These are phyloP conservation scores for Alternaria sp. DNA, from an alignment of 2,329 filamentous ascomycete species.

Conservation along the genomic window DNA sequence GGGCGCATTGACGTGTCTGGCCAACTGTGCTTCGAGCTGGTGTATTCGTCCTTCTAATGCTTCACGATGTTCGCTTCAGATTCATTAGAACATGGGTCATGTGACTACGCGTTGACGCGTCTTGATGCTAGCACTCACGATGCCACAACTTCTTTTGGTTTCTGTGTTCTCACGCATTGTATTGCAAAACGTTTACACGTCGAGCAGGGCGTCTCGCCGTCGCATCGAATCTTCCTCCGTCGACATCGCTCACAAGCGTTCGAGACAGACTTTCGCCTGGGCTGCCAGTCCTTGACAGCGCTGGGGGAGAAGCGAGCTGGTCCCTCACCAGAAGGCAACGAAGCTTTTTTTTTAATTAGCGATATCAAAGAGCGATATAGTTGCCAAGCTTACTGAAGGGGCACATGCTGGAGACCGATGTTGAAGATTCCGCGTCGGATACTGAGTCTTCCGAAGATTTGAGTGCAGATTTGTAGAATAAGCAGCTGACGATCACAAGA, in stretches of 20 bases:
- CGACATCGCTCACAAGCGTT: constrained; percentile 50
- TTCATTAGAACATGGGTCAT: constrained; percentile 30
- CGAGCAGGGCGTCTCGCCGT: constrained; percentile 48
- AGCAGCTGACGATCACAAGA: constrained; percentile 31
- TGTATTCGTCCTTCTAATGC: constrained; percentile 50
- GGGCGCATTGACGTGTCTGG: constrained; percentile 45
- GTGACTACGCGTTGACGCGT: constrained; percentile 28
- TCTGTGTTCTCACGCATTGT: constrained; percentile 48
- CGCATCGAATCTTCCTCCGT: constrained; percentile 48
- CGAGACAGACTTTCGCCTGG: constrained; percentile 47
- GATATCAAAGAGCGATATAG: constrained; percentile 3
- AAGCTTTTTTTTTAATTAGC: constrained; percentile 31
- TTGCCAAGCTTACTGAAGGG: constrained; percentile 43
- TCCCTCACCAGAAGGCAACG: constrained; percentile 42
- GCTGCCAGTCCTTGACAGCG: constrained; percentile 47
- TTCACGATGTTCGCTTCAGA: constrained; percentile 45
- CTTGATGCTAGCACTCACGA: constrained; percentile 36
- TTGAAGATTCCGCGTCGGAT: constrained; percentile 43
- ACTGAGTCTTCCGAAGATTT: constrained; percentile 30
- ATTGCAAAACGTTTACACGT: constrained; percentile 51
- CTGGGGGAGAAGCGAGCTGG: constrained; percentile 42
- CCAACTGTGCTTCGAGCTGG: constrained; percentile 48
- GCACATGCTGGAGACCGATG: constrained; percentile 40
- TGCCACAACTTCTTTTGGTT: constrained; percentile 47
- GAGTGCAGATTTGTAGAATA: constrained; percentile 22